Conservation (phyloP, 331 rosid genomes). For the Pyracantha coccinea region DNA sequence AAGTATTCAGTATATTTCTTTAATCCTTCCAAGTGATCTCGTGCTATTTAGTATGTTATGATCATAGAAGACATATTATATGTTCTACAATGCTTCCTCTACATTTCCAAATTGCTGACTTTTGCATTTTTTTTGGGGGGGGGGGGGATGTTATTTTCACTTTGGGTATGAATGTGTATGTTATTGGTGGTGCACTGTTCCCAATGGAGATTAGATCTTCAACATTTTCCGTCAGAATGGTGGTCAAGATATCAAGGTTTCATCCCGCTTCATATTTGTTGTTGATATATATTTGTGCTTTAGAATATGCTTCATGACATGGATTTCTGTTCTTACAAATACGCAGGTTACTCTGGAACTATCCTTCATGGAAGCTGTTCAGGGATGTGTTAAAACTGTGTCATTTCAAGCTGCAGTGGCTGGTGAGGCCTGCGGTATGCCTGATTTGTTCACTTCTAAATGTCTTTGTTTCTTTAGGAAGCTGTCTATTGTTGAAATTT, state of each 20-base stretch:
- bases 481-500: background rate
- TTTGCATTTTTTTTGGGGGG: background rate
- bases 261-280: slow-evolving; percentile 11
- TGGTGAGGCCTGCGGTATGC: slow-evolving; percentile 81
- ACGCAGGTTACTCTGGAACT: slow-evolving; percentile 56
- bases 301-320: slow-evolving; percentile 11
- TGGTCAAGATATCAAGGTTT: slow-evolving; percentile 91
- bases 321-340: slow-evolving; percentile 12
- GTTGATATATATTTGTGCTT: slow-evolving; percentile 4
- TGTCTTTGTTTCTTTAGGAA: background rate
- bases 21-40: background rate
- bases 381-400: slow-evolving; percentile 69
- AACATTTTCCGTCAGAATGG: slow-evolving; percentile 73
- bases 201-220: slow-evolving; percentile 49
- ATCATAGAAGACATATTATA: background rate
- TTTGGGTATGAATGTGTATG: slow-evolving; percentile 18
- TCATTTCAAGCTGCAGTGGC: slow-evolving; percentile 57
- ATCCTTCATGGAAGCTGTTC: slow-evolving; percentile 94
- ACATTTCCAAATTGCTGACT: background rate
- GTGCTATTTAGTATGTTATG: background rate
- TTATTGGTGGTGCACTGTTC: slow-evolving; percentile 14
- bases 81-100: background rate
- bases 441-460: slow-evolving; percentile 8
- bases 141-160: background rate
- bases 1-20: too few relatives aligned